phyloP scores from a whole-genome alignment of 2,329 filamentous ascomycete genomes.

The Neonectria coccinea region DNA sequence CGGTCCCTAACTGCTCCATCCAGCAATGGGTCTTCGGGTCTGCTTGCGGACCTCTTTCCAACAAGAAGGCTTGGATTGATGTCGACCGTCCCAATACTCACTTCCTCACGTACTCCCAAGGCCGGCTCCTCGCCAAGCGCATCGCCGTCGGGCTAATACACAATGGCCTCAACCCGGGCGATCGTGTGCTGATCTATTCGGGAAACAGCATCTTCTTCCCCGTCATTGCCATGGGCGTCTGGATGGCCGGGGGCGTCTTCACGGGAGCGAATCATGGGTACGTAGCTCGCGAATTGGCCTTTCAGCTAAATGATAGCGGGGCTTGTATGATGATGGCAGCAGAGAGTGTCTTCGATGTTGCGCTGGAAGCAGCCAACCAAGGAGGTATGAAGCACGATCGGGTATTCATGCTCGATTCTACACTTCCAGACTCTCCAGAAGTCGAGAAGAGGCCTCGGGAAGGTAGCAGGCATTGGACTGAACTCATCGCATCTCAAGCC shows the following conservation, averaged over 20 bases:
- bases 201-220: constrained; percentile 81
- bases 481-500: constrained; percentile 64
- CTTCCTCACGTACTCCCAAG: constrained; percentile 71
- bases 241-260: constrained; percentile 84
- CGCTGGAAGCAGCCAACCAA: constrained; percentile 72
- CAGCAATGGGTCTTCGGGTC: constrained; percentile 68
- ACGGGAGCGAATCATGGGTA: constrained; percentile 79
- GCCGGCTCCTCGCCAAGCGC: constrained; percentile 78
- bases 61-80: constrained; percentile 69
- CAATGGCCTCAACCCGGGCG: constrained; percentile 73
- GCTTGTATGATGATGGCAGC: constrained; percentile 76
- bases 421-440: constrained; percentile 58
- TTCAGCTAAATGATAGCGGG: constrained; percentile 79
- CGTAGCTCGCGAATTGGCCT: constrained; percentile 77
- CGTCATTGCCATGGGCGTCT: constrained; percentile 74
- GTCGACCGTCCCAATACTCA: constrained; percentile 74
- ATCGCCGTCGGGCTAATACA: constrained; percentile 75
- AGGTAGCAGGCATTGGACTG: constrained; percentile 69
- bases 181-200: constrained; percentile 79
- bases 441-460: constrained; percentile 26
- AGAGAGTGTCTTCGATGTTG: constrained; percentile 69
- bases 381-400: constrained; percentile 65
- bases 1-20: constrained; percentile 62
- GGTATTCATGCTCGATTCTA: constrained; percentile 75
- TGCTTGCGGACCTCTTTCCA: constrained; percentile 55